Evolutionary conservation across 2,329 filamentous ascomycete genomes (phyloP).

Genomic region (Aspergillus novofumigatus): DNA sequence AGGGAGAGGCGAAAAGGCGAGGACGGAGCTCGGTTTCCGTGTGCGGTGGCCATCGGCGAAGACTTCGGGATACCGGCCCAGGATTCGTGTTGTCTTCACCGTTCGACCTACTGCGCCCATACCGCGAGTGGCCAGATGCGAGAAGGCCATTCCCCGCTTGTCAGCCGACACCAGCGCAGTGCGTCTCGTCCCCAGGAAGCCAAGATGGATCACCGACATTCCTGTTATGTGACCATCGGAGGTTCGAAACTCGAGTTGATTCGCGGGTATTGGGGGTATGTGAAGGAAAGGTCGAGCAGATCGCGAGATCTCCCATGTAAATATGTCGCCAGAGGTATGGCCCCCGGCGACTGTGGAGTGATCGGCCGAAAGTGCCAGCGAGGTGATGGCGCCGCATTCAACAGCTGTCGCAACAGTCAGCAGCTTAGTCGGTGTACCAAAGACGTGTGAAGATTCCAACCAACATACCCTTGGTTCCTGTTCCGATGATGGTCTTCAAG

Average conservation of each 20-base stretch:
- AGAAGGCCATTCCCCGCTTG: slow-evolving; percentile 95
- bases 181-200: slow-evolving; percentile 87
- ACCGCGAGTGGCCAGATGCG: slow-evolving; percentile 87
- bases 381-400: slow-evolving; percentile 82
- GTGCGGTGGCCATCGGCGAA: slow-evolving; percentile 59
- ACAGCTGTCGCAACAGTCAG: slow-evolving; percentile 55
- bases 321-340: slow-evolving; percentile 85
- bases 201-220: slow-evolving; percentile 79
- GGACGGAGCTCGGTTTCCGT: slow-evolving; percentile 87
- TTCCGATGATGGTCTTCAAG: slow-evolving; percentile 87
- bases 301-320: slow-evolving; percentile 89
- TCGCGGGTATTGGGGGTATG: slow-evolving; percentile 70
- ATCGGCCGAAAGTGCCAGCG: slow-evolving; percentile 87
- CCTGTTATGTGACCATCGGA: slow-evolving; percentile 77
- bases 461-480: slow-evolving; percentile 75
- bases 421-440: neutral
- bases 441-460: neutral
- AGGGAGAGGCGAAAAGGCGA: slow-evolving; percentile 85
- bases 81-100: slow-evolving; percentile 83
- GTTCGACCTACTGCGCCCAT: slow-evolving; percentile 79
- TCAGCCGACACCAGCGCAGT: slow-evolving; percentile 95
- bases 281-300: slow-evolving; percentile 84
- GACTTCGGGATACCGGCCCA: slow-evolving; percentile 81
- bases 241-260: slow-evolving; percentile 61
- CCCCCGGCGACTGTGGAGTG: slow-evolving; percentile 88